Conservation (phyloP, 2,329 filamentous ascomycete species). For the Microcyclospora pomicola region DNA sequence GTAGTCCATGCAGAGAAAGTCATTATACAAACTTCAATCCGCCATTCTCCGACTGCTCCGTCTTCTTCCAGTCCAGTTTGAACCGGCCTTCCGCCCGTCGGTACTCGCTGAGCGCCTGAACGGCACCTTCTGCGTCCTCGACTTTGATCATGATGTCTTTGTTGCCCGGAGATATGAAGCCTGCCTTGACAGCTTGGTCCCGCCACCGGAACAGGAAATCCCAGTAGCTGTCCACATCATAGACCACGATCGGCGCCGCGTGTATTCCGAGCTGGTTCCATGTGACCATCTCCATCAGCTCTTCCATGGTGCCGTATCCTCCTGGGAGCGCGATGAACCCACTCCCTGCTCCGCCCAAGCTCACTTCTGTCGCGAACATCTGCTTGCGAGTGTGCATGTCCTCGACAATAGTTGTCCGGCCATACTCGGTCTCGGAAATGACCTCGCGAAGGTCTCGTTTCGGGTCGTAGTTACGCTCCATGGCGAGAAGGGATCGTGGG, state of each 20-base stretch:
- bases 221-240: constrained; percentile 87
- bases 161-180: constrained; percentile 62
- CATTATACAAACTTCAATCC: too few species aligned
- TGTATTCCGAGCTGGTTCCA: constrained; percentile 97
- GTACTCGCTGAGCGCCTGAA: constrained; percentile 59
- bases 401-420: constrained; percentile 71
- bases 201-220: constrained; percentile 78
- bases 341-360: constrained; percentile 64
- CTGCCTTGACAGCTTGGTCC: constrained; percentile 55
- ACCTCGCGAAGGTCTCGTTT: constrained; percentile 27
- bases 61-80: constrained; percentile 66
- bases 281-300: constrained; percentile 78
- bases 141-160: constrained; percentile 68
- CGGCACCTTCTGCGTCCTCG: constrained; percentile 55
- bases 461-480: constrained; percentile 51
- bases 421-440: constrained; percentile 55
- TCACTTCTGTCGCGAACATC: constrained; percentile 80
- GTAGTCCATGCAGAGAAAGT: too few species aligned
- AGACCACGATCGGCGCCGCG: constrained; percentile 59
- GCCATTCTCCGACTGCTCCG: constrained; percentile 25
- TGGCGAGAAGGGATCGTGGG: constrained; percentile 66
- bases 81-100: constrained; percentile 60
- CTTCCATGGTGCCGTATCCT: constrained; percentile 90
- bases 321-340: constrained; percentile 83
- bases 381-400: constrained; percentile 97